phyloP scores from a whole-genome alignment of 2,329 filamentous ascomycete genomes.

The Amylocarpus encephaloides region DNA sequence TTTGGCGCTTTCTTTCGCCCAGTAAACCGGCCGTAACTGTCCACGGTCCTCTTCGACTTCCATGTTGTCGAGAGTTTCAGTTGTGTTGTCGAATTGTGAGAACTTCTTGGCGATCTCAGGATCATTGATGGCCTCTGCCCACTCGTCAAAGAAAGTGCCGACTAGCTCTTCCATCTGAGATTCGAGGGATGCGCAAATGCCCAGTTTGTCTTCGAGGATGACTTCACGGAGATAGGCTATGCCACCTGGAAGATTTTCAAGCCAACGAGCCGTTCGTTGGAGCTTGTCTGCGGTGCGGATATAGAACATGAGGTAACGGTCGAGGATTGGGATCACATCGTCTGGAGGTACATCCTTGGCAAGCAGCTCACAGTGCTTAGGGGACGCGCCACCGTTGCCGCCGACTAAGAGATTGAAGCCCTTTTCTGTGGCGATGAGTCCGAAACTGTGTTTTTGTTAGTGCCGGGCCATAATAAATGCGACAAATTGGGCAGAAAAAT shows the following conservation, averaged over 20 bases:
- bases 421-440: slow-evolving; percentile 85
- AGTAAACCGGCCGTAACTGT: slow-evolving; percentile 69
- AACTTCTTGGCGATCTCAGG: slow-evolving; percentile 65
- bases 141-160: slow-evolving; percentile 82
- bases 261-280: slow-evolving; percentile 81
- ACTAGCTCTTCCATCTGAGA: slow-evolving; percentile 83
- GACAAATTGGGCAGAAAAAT: not conserved
- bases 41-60: slow-evolving; percentile 67
- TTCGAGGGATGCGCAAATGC: slow-evolving; percentile 78
- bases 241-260: slow-evolving; percentile 77
- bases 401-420: slow-evolving; percentile 90
- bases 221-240: slow-evolving; percentile 79
- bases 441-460: slow-evolving; percentile 51
- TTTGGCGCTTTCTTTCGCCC: slow-evolving; percentile 60
- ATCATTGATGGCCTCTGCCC: slow-evolving; percentile 72
- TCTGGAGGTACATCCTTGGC: slow-evolving; percentile 80
- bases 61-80: slow-evolving; percentile 61
- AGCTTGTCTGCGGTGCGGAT: slow-evolving; percentile 88
- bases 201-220: slow-evolving; percentile 76
- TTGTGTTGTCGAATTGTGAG: slow-evolving; percentile 77
- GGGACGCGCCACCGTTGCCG: slow-evolving; percentile 83
- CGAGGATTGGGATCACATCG: slow-evolving; percentile 75
- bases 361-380: slow-evolving; percentile 72
- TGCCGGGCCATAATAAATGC: slow-evolving; percentile 2
- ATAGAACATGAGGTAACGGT: slow-evolving; percentile 89